These are phyloP conservation scores for Nissolia schottii DNA, from an alignment of 306 rosid species.

Conservation along the genomic window DNA sequence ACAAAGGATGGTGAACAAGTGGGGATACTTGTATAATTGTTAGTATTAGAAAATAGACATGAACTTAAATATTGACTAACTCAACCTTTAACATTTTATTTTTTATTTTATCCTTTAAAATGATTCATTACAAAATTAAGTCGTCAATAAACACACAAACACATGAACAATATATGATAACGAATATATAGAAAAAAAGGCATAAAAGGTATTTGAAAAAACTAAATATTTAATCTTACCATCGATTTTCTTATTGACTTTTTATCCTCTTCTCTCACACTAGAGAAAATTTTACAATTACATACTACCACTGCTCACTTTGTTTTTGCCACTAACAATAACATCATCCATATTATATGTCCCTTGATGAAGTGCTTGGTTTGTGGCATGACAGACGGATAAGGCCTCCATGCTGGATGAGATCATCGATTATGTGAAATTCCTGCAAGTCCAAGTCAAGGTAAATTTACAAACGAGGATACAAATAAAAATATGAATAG, in stretches of 20 bases:
- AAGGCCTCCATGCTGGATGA: slow-evolving; percentile 99
- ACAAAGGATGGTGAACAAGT: background rate
- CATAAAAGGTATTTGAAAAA: background rate
- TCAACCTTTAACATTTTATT: too few species aligned
- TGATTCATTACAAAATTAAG: too few species aligned
- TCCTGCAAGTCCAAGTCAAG: slow-evolving; percentile 98
- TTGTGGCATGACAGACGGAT: slow-evolving; percentile 80
- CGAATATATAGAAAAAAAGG: background rate
- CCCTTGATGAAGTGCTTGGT: background rate
- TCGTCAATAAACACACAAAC: background rate
- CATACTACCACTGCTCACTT: background rate
- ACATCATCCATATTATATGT: background rate
- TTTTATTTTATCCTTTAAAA: too few species aligned
- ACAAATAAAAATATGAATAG: background rate
- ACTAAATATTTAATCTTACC: background rate
- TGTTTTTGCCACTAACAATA: too few species aligned
- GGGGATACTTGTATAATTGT: background rate
- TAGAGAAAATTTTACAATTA: background rate
- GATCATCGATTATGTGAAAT: slow-evolving; percentile 95
- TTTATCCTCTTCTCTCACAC: background rate
- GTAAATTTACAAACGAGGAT: slow-evolving; percentile 26
- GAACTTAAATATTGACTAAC: too few species aligned
- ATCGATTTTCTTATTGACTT: background rate
- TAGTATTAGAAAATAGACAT: too few species aligned
- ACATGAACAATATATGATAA: background rate